phyloP scores from a whole-genome alignment of 345 rosid species.

The Populus euphratica region DNA sequence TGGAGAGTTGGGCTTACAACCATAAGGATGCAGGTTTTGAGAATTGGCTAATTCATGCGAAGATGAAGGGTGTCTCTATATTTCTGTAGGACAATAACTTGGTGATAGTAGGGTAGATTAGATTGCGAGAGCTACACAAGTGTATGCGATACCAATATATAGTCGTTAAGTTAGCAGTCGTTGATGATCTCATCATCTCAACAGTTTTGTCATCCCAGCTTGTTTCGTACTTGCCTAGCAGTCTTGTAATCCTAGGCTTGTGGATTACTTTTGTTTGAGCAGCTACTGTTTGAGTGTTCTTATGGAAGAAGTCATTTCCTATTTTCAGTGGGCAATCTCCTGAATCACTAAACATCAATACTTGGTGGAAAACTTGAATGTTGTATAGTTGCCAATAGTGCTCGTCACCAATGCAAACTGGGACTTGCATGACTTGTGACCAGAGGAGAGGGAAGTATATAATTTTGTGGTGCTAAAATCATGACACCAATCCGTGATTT shows the following conservation, averaged over 20 bases:
- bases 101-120: neutral
- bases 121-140: neutral
- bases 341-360: neutral
- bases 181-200: slow-evolving; percentile 14
- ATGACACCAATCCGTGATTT: neutral
- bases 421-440: neutral
- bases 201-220: slow-evolving; percentile 16
- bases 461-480: neutral
- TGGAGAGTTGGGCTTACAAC: neutral
- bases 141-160: neutral
- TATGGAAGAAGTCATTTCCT: neutral
- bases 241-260: neutral
- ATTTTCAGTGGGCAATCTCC: neutral
- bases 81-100: neutral
- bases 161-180: neutral
- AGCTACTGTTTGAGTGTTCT: neutral
- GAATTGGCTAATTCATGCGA: neutral
- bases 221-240: neutral
- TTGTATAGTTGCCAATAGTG: too few species aligned
- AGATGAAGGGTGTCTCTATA: neutral
- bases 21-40: neutral
- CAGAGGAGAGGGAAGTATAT: neutral
- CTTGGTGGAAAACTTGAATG: neutral
- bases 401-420: too few species aligned
- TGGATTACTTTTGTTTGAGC: neutral